Percentiles rank a stretch among this genome's conserved stretches.
These are phyloP conservation scores for Scenedesmus sp. DNA, from an alignment of 163 green algal species.

Conservation along the genomic window DNA sequence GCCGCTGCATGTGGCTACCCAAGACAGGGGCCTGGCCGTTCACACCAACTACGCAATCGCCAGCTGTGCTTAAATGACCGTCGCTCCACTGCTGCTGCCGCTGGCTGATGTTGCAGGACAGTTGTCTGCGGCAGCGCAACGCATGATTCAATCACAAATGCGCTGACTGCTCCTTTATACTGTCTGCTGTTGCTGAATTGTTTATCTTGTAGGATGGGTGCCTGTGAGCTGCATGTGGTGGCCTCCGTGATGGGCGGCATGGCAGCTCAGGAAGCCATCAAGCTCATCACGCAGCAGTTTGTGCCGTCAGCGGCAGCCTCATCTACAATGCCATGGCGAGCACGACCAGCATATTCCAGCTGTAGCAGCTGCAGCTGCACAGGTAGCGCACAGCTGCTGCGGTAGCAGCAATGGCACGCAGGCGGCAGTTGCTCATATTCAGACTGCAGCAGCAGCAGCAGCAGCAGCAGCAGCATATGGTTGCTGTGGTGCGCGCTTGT, in stretches of 20 bases:
- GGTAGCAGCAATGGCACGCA: neutral
- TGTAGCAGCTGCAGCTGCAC: conserved; percentile 43
- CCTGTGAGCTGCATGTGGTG: conserved; percentile 89
- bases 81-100: no score
- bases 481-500: no score
- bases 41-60: no score
- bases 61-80: no score
- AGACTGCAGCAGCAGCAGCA: neutral
- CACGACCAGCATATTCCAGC: conserved; percentile 76
- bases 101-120: no score
- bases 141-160: no score
- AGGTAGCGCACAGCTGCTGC: neutral
- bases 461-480: neutral
- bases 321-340: conserved; percentile 93
- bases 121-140: no score
- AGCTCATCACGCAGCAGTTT: conserved; percentile 96
- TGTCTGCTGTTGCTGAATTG: no score
- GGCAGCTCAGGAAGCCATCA: conserved; percentile 96
- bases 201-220: conserved; percentile 69
- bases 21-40: no score
- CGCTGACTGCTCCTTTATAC: neutral
- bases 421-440: neutral
- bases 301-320: conserved; percentile 87
- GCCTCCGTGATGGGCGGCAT: conserved; percentile 94
- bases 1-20: no score